Evolutionary conservation across 257 asterid genomes (phyloP).

Genomic region (Rauvolfia tetraphylla): DNA sequence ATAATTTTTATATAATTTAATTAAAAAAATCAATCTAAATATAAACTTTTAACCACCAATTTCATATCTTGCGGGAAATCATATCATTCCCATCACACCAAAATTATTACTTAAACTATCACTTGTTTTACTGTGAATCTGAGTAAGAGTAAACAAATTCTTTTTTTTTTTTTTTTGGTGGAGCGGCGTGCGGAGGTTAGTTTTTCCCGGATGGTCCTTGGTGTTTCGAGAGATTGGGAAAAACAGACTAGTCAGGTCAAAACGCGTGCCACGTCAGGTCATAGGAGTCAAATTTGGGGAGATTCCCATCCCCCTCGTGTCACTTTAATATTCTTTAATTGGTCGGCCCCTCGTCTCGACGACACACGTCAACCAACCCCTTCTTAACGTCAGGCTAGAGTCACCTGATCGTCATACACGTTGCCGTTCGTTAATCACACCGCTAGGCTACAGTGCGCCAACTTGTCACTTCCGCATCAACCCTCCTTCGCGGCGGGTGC

Average conservation of each 20-base stretch:
- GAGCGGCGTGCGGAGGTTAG: neutral
- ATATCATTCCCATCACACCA: no score
- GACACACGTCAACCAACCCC: neutral
- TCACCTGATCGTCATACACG: conserved; percentile 14
- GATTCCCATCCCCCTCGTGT: conserved; percentile 30
- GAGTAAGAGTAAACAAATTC: no score
- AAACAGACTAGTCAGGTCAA: conserved; percentile 14
- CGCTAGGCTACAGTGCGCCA: conserved; percentile 3
- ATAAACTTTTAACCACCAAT: no score
- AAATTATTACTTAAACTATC: no score
- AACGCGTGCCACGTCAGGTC: conserved; percentile 84
- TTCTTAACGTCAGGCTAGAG: conserved; percentile 1
- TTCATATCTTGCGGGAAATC: no score
- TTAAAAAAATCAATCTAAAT: no score
- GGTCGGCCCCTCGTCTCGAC: neutral
- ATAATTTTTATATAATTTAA: no score
- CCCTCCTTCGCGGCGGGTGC: neutral
- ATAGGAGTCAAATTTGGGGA: conserved; percentile 34
- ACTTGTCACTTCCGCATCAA: neutral
- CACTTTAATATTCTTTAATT: neutral
- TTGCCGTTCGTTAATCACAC: neutral
- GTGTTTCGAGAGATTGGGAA: neutral
- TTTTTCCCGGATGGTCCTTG: conserved; percentile 6
- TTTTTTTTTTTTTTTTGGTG: no score
- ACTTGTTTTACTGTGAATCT: no score